These are phyloP conservation scores for Rhodotorula sp. DNA, from an alignment of 1,284 basidiomycete genomes.

Conservation along the genomic window DNA sequence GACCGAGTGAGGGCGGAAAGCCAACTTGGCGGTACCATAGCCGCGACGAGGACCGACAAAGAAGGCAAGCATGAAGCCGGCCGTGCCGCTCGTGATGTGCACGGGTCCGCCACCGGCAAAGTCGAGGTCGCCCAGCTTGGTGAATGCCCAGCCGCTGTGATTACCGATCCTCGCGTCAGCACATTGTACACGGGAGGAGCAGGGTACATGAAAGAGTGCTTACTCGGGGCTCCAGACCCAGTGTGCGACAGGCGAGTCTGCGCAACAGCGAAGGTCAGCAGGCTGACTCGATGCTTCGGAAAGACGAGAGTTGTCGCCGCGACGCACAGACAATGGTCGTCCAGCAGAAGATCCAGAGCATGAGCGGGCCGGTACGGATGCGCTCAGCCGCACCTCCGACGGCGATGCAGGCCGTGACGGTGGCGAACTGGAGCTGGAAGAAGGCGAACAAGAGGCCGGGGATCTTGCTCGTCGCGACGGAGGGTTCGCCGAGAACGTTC, in stretches of 20 bases:
- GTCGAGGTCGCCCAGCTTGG: conserved; percentile 74
- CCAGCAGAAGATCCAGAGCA: conserved; percentile 85
- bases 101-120: conserved; percentile 87
- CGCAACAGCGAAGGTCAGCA: not conserved
- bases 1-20: conserved; percentile 92
- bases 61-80: conserved; percentile 83
- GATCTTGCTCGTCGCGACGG: conserved; percentile 65
- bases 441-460: conserved; percentile 83
- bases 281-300: no score
- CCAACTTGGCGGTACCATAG: conserved; percentile 79
- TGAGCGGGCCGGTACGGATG: conserved; percentile 76
- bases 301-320: no score
- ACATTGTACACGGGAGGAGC: no score
- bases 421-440: conserved; percentile 75
- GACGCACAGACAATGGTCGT: conserved; percentile 59
- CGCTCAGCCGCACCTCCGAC: conserved; percentile 84
- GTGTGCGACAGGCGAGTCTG: conserved; percentile 68
- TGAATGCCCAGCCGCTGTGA: conserved; percentile 77
- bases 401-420: conserved; percentile 63
- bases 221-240: conserved; percentile 76
- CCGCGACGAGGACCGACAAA: conserved; percentile 86
- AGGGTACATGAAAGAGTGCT: no score
- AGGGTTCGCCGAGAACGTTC: conserved; percentile 72
- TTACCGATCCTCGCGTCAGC: conserved; percentile 44
- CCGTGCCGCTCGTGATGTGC: conserved; percentile 66